These are phyloP conservation scores for Nakaseomyces nivariensis DNA, from an alignment of 1,139 yeast genomes.

Conservation along the genomic window DNA sequence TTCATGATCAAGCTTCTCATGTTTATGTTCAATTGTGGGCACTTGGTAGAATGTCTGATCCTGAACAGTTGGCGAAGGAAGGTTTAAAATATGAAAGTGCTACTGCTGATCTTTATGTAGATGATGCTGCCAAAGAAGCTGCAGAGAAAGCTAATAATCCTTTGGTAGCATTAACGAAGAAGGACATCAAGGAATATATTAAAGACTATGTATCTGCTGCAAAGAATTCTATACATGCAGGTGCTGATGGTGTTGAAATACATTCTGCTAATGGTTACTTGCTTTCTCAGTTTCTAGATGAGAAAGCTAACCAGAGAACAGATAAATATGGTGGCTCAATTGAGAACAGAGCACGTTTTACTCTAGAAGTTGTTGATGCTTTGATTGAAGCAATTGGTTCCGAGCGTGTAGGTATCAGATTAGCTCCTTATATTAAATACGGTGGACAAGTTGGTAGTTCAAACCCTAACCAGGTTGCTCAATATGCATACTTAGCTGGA, in stretches of 20 bases:
- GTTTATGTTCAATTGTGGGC: constrained; percentile 35
- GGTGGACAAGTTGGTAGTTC: constrained; percentile 29
- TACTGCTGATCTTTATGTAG: constrained; percentile 19
- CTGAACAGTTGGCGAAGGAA: constrained; percentile 16
- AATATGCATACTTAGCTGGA: constrained; percentile 25
- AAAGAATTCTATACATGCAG: constrained; percentile 29
- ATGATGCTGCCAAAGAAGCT: constrained; percentile 15
- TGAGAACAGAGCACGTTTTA: constrained; percentile 30
- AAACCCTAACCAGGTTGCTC: constrained; percentile 22
- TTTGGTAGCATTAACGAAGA: constrained; percentile 15
- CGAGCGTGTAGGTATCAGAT: constrained; percentile 26
- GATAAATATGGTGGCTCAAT: constrained; percentile 37
- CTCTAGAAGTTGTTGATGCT: constrained; percentile 28
- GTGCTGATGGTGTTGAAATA: constrained; percentile 34
- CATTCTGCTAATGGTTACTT: constrained; percentile 31
- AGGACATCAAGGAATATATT: constrained; percentile 18
- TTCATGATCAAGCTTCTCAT: constrained; percentile 32
- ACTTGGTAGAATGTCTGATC: constrained; percentile 32
- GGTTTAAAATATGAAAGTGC: constrained; percentile 25
- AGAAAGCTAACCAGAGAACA: constrained; percentile 31
- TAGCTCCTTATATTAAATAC: constrained; percentile 30
- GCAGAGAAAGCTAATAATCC: constrained; percentile 15
- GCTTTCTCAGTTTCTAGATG: constrained; percentile 33
- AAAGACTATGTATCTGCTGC: constrained; percentile 22
- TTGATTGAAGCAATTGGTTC: constrained; percentile 24